Evolutionary conservation across 345 rosid genomes (phyloP).

Genomic region (Crucihimalaya himalaica): DNA sequence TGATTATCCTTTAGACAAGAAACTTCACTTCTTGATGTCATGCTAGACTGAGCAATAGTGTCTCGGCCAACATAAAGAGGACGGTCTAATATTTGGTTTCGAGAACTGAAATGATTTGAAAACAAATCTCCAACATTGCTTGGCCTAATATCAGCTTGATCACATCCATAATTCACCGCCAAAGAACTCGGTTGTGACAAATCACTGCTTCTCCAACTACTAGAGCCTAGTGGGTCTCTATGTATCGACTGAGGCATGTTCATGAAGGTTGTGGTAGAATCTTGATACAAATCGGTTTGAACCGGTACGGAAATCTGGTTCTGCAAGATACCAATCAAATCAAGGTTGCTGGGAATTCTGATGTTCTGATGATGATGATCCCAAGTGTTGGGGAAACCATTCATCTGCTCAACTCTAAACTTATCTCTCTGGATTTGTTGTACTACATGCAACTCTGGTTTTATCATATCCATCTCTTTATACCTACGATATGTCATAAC

Average conservation of each 20-base stretch:
- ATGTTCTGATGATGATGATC: background rate
- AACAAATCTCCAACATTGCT: background rate
- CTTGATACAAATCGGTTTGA: background rate
- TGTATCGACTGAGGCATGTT: background rate
- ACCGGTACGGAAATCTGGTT: background rate
- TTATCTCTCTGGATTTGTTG: slow-evolving; percentile 4
- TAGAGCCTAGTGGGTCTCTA: background rate
- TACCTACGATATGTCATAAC: background rate
- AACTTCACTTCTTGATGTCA: background rate
- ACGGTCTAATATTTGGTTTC: background rate
- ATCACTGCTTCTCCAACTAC: slow-evolving; percentile 1
- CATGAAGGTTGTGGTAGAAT: background rate
- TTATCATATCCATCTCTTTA: background rate
- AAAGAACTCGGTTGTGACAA: background rate
- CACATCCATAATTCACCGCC: background rate
- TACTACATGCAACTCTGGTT: background rate
- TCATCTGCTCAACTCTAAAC: background rate
- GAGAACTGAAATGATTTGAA: background rate
- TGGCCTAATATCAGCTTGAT: background rate
- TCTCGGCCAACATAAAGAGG: background rate
- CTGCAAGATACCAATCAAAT: background rate
- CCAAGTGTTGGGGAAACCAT: background rate
- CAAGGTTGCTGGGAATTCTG: background rate
- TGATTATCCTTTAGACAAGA: background rate
- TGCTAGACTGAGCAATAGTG: background rate